Base-by-base conservation (phyloP, 1,284 basidiomycete species). In the Heterobasidion occidentale region DNA sequence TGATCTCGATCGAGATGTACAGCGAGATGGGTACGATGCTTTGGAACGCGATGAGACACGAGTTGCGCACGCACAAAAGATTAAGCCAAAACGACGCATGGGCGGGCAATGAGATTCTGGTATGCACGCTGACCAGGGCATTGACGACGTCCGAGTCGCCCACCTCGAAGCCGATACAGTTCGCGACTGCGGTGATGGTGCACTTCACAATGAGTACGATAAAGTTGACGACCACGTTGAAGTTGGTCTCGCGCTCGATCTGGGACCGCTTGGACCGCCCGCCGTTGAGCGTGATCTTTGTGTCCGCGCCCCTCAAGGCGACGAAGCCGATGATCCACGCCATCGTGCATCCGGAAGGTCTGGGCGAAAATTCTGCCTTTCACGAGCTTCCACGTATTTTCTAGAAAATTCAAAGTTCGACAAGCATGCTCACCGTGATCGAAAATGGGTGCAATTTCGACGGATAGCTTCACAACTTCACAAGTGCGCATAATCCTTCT, bases 21-120 rank as follows among this genome's bases (percentile, higher is more conserved):
- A 99, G 82, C 19, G 94, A 97, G 61, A 98, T 92, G n/a, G 96
- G 96, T 7, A 99, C 90, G 68, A 98, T 97, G 71, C 98, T 98
- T 74, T 98, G 94, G 77, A 98, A 98, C 2, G 92, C 88, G 67
- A 99, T 92, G 51, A 99, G 80, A 67, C 86, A 91, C 2, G 90
- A 89, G 9, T 88, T 91, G 61, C 11, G 57, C 12, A 1, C 27
- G 27, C 46, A 56, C 36, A 61, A 56, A 19, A 46, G 49, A 12
- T 8, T 11, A 12, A 35, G 14, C 19, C 8, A 35, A 9, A 45
- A 57, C 17, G 9, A 20, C 12, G 36, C 11, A 9, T 27, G 5
- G 27, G 27, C 27, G 17, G 8, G 27, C 8, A 35, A 53, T 5
- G 38, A 34, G 6, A 14, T 19, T 57, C 45, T 3, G 5, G 27